These are phyloP conservation scores for Juncus effusus DNA, from an alignment of 176 grass and related monocot species.

Conservation along the genomic window DNA sequence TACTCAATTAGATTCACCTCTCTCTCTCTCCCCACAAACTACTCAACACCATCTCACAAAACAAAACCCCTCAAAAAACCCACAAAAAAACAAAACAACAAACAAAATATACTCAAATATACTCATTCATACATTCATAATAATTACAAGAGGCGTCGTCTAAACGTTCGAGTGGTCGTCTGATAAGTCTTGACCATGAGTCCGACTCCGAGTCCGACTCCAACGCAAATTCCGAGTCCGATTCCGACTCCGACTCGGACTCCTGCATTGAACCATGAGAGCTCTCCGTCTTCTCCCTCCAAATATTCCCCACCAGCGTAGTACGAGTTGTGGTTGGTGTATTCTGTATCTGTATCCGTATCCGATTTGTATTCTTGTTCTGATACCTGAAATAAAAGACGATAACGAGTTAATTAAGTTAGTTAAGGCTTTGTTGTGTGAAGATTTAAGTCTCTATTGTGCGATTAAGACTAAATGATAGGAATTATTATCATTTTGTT, in stretches of 20 bases:
- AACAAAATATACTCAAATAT: conserved; percentile 30
- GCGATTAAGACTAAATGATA: neutral
- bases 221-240: conserved; percentile 82
- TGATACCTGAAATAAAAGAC: conserved; percentile 46
- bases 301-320: conserved; percentile 42
- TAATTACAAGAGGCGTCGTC: conserved; percentile 51
- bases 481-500: neutral
- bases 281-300: conserved; percentile 79
- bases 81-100: conserved; percentile 32
- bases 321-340: conserved; percentile 35
- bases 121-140: conserved; percentile 29
- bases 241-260: conserved; percentile 86
- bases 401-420: neutral
- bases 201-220: conserved; percentile 77
- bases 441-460: neutral
- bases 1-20: conserved; percentile 32
- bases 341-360: conserved; percentile 51
- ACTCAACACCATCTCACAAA: conserved; percentile 26
- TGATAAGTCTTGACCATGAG: conserved; percentile 78
- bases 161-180: conserved; percentile 64
- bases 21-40: too few species aligned
- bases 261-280: conserved; percentile 96
- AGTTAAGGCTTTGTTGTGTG: neutral
- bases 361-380: conserved; percentile 44
- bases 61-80: conserved; percentile 41